Base-by-base conservation (phyloP, 345 rosid genomes). In the Noccaea caerulescens region DNA sequence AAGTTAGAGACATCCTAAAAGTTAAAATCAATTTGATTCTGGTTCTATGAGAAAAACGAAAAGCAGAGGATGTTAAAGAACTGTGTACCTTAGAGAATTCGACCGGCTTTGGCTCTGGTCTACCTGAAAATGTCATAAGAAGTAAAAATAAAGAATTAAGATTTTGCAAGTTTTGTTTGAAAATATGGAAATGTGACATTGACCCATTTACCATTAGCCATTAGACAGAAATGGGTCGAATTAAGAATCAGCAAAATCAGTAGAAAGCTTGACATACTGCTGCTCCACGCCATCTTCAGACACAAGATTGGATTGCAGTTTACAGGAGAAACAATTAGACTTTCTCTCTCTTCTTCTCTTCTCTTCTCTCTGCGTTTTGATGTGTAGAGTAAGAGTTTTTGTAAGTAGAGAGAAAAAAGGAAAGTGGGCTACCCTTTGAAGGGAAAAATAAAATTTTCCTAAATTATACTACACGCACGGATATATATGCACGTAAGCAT, bases 201-300 rank as follows among this genome's bases (percentile, higher is more conserved):
- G 69, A 78, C 77, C 50, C 75, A 53, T 44, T 82, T 89, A 84
- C 96, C 93, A 80, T 83, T 53, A 66, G 79, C 87, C 69, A 58
- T 73, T 73, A 62, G 78, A 76, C 83, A 79, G 63, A 80, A 53
- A 56, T 80, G 89, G 82, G 80, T 78, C 10, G 87, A 74, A 81
- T 75, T 79, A 41, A 83, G 73, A 81, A 83, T 75, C 58, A 84
- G 69, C 67, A 87, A 69, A 76, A 82, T 46, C 62, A 85, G 20
- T 27, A 83, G 73, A 37, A 78, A 80, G 58, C 72, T 57, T 68
- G 80, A 63, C 60, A 82, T 41, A 30, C 41, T 77, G 70, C 71
- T 50, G 63, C 60, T 60, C 61, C 45, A 77, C 85, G 77, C 78
- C 80, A 77, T 52, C 6, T 54, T 60, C 67, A 50, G 65, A 47